Evolutionary conservation across 176 grass and related monocot species (phyloP).

Genomic region (Alopecurus myosuroides): DNA sequence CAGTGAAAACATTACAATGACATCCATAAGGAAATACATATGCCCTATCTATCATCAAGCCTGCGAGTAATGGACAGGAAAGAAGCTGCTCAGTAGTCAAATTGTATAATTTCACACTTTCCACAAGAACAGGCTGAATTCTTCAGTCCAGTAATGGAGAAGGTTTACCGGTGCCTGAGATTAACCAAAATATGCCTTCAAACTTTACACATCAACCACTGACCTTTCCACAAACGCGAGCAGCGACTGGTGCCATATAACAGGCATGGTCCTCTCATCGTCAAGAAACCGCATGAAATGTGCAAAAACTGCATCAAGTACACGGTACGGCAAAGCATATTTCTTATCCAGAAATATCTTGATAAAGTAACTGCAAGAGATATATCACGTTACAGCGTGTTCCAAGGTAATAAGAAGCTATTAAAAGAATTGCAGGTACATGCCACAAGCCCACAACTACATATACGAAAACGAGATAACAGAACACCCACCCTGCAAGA

Average conservation of each 20-base stretch:
- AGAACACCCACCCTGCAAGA: not conserved
- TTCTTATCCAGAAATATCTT: constrained; percentile 97
- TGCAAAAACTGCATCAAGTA: constrained; percentile 76
- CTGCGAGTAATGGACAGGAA: not conserved
- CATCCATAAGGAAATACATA: not conserved
- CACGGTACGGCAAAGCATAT: constrained; percentile 85
- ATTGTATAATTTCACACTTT: not conserved
- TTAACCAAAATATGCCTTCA: not conserved
- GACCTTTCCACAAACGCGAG: constrained; percentile 94
- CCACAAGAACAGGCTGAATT: not conserved
- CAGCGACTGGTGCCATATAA: constrained; percentile 97
- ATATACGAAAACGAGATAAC: not conserved
- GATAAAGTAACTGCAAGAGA: constrained; percentile 89
- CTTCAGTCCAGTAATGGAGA: not conserved
- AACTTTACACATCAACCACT: constrained; percentile 6
- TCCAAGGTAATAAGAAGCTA: constrained; percentile 10
- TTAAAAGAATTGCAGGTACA: not conserved
- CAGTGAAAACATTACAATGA: not conserved
- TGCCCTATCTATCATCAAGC: not conserved
- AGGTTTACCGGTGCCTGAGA: not conserved
- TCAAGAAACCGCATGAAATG: constrained; percentile 87
- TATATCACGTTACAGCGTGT: not conserved
- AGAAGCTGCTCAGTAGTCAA: not conserved
- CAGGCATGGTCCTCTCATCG: constrained; percentile 75
- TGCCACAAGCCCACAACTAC: not conserved